Percentiles rank a stretch among this genome's conserved stretches.
phyloP scores from a whole-genome alignment of 2,329 filamentous ascomycete species.

The Diaporthe ilicicola region DNA sequence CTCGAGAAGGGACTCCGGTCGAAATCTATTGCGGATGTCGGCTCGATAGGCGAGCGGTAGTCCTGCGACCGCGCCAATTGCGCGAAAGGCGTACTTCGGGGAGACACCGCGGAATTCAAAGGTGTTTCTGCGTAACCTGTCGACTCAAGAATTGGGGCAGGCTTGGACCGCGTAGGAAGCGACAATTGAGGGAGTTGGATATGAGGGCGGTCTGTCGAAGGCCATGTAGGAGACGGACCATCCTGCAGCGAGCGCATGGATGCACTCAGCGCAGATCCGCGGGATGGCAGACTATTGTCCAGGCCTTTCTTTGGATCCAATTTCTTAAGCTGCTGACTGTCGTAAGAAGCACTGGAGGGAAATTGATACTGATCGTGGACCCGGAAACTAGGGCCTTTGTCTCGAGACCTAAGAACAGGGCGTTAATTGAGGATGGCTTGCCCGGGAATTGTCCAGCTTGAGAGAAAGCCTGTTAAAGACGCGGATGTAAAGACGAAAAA shows the following conservation, averaged over 20 bases:
- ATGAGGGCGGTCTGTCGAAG: constrained; percentile 46
- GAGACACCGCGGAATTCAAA: constrained; percentile 57
- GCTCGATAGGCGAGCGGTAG: constrained; percentile 53
- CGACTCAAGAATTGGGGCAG: constrained; percentile 53
- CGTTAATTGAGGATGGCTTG: constrained; percentile 34
- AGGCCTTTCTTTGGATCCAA: constrained; percentile 57
- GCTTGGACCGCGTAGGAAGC: constrained; percentile 53
- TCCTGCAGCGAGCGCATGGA: constrained; percentile 37
- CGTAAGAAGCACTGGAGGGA: constrained; percentile 53
- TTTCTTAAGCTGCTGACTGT: constrained; percentile 62
- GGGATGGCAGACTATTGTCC: constrained; percentile 55
- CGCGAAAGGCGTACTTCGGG: constrained; percentile 53
- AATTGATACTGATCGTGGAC: constrained; percentile 59
- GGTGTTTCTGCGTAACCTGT: constrained; percentile 57
- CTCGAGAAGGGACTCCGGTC: constrained; percentile 58
- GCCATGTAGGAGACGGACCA: constrained; percentile 45
- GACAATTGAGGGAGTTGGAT: constrained; percentile 56
- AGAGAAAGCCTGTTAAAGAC: too few relatives aligned
- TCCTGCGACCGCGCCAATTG: constrained; percentile 45
- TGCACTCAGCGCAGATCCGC: constrained; percentile 52
- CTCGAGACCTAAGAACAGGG: constrained; percentile 48
- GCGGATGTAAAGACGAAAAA: neutral
- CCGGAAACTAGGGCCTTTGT: constrained; percentile 56
- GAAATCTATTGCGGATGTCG: constrained; percentile 46
- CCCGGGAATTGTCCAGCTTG: constrained; percentile 39